A percentile compares a stretch with the other conserved stretches of the same genome.
Conservation (phyloP, 371 early-diverging fungal genomes). For the Neoconidiobolus thromboides region DNA sequence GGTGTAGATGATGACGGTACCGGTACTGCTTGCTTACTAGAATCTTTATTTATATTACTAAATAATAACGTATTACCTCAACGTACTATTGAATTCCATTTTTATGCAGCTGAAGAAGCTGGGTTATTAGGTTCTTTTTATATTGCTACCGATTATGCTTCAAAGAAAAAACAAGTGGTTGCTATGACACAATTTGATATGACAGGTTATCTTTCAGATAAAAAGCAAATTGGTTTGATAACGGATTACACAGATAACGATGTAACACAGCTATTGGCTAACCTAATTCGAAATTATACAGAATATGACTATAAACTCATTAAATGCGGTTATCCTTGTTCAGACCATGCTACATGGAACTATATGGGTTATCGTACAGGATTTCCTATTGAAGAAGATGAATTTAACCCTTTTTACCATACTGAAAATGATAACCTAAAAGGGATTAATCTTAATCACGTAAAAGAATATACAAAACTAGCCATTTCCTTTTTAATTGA, state of each 20-base stretch:
- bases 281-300: slow-evolving; percentile 16
- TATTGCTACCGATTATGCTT: slow-evolving; percentile 49
- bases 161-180: slow-evolving; percentile 28
- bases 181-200: slow-evolving; percentile 59
- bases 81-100: slow-evolving; percentile 85
- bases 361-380: too few relatives aligned
- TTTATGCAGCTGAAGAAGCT: slow-evolving; percentile 78
- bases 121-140: slow-evolving; percentile 80
- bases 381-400: too few relatives aligned
- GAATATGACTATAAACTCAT: not conserved
- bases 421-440: too few relatives aligned
- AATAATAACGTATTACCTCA: slow-evolving; percentile 44
- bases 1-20: slow-evolving; percentile 80
- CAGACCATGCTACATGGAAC: slow-evolving; percentile 81
- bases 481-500: too few relatives aligned
- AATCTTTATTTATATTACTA: slow-evolving; percentile 58
- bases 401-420: too few relatives aligned
- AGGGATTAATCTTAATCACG: too few relatives aligned
- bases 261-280: slow-evolving; percentile 39
- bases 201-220: slow-evolving; percentile 50
- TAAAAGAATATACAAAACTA: too few relatives aligned
- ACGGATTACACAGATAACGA: slow-evolving; percentile 55
- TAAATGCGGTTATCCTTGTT: slow-evolving; percentile 50
- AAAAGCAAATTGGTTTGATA: slow-evolving; percentile 53
- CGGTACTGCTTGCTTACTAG: slow-evolving; percentile 71